Percentiles rank a stretch among this genome's conserved stretches.
These are phyloP conservation scores for Biancaea sappan DNA, from an alignment of 306 rosid species.

Conservation along the genomic window DNA sequence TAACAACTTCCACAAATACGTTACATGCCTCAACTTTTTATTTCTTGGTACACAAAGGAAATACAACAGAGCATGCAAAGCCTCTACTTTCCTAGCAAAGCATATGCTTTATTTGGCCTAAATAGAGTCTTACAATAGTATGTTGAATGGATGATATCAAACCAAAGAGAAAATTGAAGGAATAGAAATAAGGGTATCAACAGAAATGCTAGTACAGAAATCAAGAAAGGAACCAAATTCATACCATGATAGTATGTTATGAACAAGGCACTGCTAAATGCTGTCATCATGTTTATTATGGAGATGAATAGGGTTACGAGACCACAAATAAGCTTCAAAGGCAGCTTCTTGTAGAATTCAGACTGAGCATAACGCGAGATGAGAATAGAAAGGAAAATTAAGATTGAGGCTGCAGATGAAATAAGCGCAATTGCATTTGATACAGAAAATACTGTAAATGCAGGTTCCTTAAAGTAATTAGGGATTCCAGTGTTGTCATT, in stretches of 20 bases:
- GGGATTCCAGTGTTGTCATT: not conserved
- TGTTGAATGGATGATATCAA: no score
- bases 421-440: no score
- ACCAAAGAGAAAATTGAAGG: no score
- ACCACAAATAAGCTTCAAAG: constrained; percentile 33
- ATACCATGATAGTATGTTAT: not conserved
- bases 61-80: no score
- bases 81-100: no score
- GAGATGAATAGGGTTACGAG: constrained; percentile 30
- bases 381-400: constrained; percentile 36
- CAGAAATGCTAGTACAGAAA: not conserved
- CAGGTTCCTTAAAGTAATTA: not conserved
- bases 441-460: no score
- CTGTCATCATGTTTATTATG: constrained; percentile 22
- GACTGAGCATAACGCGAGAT: constrained; percentile 26
- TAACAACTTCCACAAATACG: no score
- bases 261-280: constrained; percentile 32
- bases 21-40: no score
- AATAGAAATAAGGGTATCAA: not conserved
- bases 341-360: constrained; percentile 26
- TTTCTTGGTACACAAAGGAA: no score
- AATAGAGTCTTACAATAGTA: no score
- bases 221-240: constrained; percentile 4
- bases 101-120: no score
- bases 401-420: no score